These are phyloP conservation scores for Graphilbum ipis-grandicollis DNA, from an alignment of 2,329 filamentous ascomycete genomes.

Conservation along the genomic window DNA sequence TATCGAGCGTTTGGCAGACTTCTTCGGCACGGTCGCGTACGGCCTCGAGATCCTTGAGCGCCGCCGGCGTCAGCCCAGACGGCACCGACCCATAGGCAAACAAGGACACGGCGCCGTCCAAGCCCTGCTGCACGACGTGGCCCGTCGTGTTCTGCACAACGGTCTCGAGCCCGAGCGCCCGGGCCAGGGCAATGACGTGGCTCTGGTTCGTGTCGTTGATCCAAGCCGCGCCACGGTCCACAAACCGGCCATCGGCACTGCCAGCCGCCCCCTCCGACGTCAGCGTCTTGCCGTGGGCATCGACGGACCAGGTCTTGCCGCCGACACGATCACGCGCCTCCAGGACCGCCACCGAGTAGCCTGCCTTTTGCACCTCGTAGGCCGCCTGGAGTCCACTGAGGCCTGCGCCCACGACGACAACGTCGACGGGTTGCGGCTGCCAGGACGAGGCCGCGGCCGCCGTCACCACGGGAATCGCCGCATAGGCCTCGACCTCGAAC, in stretches of 20 bases:
- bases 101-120: constrained; percentile 2
- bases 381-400: not conserved
- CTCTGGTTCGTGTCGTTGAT: constrained; percentile 8
- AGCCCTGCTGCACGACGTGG: constrained; percentile 4
- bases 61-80: not conserved
- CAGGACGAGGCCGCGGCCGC: too few relatives aligned
- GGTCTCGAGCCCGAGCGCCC: constrained; percentile 2
- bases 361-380: not conserved
- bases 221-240: constrained; percentile 7
- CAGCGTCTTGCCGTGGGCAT: too few relatives aligned
- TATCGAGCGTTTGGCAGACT: not conserved
- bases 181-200: constrained; percentile 1
- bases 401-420: not conserved
- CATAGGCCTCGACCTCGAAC: constrained; percentile 6
- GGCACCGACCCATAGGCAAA: constrained; percentile 5
- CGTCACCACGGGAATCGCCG: constrained; percentile 3
- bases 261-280: too few relatives aligned
- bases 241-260: not conserved
- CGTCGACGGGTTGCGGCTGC: not conserved
- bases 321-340: constrained; percentile 1
- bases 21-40: constrained; percentile 2
- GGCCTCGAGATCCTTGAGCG: not conserved
- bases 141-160: constrained; percentile 5
- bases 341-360: not conserved
- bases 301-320: not conserved